Base-by-base conservation (phyloP, 2,329 filamentous ascomycete genomes). In the Ophiostoma ulmi region DNA sequence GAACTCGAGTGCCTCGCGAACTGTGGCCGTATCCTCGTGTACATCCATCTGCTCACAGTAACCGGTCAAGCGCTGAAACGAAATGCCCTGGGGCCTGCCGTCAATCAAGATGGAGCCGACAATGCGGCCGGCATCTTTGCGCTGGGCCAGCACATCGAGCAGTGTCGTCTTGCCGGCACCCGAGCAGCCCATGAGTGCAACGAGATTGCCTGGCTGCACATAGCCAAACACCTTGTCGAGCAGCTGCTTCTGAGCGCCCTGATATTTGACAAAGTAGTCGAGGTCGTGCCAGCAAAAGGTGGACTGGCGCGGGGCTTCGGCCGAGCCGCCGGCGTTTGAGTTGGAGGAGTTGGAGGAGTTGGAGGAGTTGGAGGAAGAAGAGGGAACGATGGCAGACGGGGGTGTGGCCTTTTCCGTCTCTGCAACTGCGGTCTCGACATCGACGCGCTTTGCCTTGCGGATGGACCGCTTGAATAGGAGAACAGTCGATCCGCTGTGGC, bases 1-100 rank as follows among this genome's bases (percentile, higher is more conserved):
- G 80, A 97, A 97, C 76, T 88, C 88, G 55, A 97, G 85, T 11
- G 93, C 93, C 80, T 97, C 94, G 73, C 94, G 89, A 61, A 97
- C 93, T 0, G 94, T 97, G 0, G 90, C 89, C 0, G 93, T 97
- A 68, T 90, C 85, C 65, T 96, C 83, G 78, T 97, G 94, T 20
- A 97, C 85, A 85, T 97, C 94, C 78, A 97, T 93, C 78, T 97
- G 93, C 77, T 97, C 92, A 55, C 94, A 93, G 75, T 97, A 97
- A 68, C 93, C 93, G 0, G 92, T 96, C 81, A 94, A 94, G 74
- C 93, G 90, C 79, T 97, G 93, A 85, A 97, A 97, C 0, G 91
- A 93, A 55, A 85, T 85, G 75, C 96, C 92, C 67, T 91, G 88
- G 55, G 87, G 88, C 64, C 83, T 85, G 48, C 86, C 87, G 72